Evolutionary conservation across 2,329 filamentous ascomycete genomes (phyloP).

Genomic region (Allantophomopsis cytisporea): DNA sequence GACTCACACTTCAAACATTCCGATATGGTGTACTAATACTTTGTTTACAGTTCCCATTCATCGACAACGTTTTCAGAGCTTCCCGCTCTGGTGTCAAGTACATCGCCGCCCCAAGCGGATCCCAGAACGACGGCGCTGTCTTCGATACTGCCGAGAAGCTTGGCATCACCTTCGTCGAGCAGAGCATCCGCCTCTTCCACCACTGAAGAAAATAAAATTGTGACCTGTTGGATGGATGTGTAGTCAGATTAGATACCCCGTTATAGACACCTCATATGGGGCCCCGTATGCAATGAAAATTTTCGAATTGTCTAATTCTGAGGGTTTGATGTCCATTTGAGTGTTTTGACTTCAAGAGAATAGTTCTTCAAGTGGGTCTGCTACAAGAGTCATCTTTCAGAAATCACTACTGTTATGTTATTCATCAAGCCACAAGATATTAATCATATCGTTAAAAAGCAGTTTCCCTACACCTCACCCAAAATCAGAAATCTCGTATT

Average conservation of each 20-base stretch:
- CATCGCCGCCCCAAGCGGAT: constrained; percentile 84
- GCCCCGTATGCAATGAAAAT: too few relatives aligned
- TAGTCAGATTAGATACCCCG: neutral
- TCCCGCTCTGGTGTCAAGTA: constrained; percentile 86
- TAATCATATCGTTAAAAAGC: too few relatives aligned
- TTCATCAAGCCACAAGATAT: too few relatives aligned
- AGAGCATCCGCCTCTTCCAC: constrained; percentile 88
- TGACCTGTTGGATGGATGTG: neutral
- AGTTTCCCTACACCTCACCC: too few relatives aligned
- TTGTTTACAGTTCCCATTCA: constrained; percentile 75
- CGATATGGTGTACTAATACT: constrained; percentile 1
- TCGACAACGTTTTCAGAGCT: constrained; percentile 92
- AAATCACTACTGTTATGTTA: too few relatives aligned
- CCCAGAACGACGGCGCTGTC: constrained; percentile 70
- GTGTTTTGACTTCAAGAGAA: too few relatives aligned
- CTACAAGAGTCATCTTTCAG: too few relatives aligned
- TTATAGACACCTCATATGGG: neutral
- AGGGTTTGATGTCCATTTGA: too few relatives aligned
- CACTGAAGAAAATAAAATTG: constrained; percentile 40
- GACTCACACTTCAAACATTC: neutral
- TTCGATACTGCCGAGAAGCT: constrained; percentile 86
- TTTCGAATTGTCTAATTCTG: too few relatives aligned
- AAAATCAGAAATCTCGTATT: too few relatives aligned
- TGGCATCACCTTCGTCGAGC: constrained; percentile 89
- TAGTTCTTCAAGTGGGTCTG: too few relatives aligned